Percentiles rank a stretch among this genome's conserved stretches.
These are phyloP conservation scores for Cyberlindnera maclurae DNA, from an alignment of 805 yeast species.

Conservation along the genomic window DNA sequence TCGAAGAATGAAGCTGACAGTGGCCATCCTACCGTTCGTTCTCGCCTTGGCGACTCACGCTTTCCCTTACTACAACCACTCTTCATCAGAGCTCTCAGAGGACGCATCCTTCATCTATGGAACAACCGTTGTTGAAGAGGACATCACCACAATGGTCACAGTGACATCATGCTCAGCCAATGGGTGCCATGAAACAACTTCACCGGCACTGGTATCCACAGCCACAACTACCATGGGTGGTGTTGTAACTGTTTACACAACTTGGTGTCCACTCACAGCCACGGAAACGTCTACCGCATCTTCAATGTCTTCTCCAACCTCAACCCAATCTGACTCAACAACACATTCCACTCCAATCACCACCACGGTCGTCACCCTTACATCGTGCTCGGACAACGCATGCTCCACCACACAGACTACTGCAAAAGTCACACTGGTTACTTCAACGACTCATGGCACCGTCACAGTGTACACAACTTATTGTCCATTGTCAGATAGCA, in stretches of 20 bases:
- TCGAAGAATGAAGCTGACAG: slow-evolving; percentile 1
- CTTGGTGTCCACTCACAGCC: slow-evolving; percentile 20
- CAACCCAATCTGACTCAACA: not conserved
- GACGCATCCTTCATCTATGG: slow-evolving; percentile 7
- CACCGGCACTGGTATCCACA: slow-evolving; percentile 18
- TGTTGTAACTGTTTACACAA: slow-evolving; percentile 19
- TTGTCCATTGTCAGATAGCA: slow-evolving; percentile 25
- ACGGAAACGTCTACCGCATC: not conserved
- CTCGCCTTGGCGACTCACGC: slow-evolving; percentile 2
- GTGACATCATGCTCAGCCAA: slow-evolving; percentile 16
- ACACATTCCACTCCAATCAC: slow-evolving; percentile 3
- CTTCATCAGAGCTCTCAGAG: slow-evolving; percentile 1
- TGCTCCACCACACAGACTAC: slow-evolving; percentile 28
- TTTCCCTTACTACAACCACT: slow-evolving; percentile 4
- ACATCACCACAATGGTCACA: slow-evolving; percentile 15
- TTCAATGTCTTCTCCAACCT: too few species aligned
- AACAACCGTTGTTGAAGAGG: slow-evolving; percentile 1
- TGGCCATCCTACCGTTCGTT: not conserved
- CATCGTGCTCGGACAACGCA: slow-evolving; percentile 27
- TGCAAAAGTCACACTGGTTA: slow-evolving; percentile 29
- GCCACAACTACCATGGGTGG: slow-evolving; percentile 30
- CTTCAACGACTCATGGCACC: slow-evolving; percentile 24
- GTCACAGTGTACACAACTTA: slow-evolving; percentile 28
- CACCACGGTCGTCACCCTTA: slow-evolving; percentile 28
- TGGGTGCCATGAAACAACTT: slow-evolving; percentile 9